Evolutionary conservation across 2,329 filamentous ascomycete species (phyloP).

Genomic region (Diaporthe vexans): DNA sequence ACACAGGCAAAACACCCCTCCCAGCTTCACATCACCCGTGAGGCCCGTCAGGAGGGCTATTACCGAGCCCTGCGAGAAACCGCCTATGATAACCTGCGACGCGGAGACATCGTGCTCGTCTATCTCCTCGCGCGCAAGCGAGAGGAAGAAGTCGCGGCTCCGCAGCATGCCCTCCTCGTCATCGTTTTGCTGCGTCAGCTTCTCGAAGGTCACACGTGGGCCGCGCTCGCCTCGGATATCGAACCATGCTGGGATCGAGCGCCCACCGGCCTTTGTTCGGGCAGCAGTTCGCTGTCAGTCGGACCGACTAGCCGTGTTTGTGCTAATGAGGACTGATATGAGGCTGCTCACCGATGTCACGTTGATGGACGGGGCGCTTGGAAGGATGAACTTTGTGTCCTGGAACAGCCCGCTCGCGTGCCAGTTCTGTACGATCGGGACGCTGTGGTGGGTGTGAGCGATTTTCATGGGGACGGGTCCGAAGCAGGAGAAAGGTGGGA

Average conservation of each 20-base stretch:
- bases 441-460: not conserved
- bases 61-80: constrained; percentile 34
- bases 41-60: constrained; percentile 32
- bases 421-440: constrained; percentile 21
- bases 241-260: constrained; percentile 34
- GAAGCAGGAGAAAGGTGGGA: not conserved
- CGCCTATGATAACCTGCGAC: constrained; percentile 32
- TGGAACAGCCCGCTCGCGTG: constrained; percentile 33
- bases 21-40: constrained; percentile 11
- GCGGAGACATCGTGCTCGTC: not conserved
- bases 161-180: constrained; percentile 34
- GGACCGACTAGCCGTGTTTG: not conserved
- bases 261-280: constrained; percentile 4
- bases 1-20: constrained; percentile 23
- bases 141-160: constrained; percentile 34
- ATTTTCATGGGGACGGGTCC: not conserved
- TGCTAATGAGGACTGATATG: not conserved
- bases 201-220: constrained; percentile 28
- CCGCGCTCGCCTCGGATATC: constrained; percentile 36
- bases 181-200: constrained; percentile 15
- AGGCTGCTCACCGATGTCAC: constrained; percentile 22
- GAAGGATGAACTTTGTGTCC: constrained; percentile 38
- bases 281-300: not conserved
- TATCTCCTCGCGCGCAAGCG: constrained; percentile 25
- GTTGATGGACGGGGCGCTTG: constrained; percentile 14